Evolutionary conservation across 2,329 filamentous ascomycete species (phyloP), one percentile per base, ranked within the genome.

Genomic region (Penicillium sp.): DNA sequence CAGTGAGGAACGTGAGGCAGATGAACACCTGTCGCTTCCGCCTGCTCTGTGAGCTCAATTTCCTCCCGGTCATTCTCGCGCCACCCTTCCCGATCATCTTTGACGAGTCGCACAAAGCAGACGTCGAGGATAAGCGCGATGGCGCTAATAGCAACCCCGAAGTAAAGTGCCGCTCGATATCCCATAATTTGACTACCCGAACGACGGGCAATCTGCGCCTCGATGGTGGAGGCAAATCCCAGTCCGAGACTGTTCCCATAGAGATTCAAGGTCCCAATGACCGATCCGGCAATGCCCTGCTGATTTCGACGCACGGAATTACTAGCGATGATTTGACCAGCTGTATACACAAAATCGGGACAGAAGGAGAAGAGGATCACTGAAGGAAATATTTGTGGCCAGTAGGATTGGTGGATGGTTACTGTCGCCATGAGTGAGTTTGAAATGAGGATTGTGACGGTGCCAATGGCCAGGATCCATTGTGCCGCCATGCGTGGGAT

Each of bases 271-370:
- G 74, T 76, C 1, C 79, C 79, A 7, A 83, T 74, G 2, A 84
- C 64, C 13, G 74, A 78, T 0, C 74, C 78, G 0, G 80, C 80
- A 2, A 82, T 70, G 0, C 81, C 81, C 47, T 83, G 79, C 19
- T 83, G 72, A 5, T 74, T 70, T 2, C 73, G 69, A 2, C 62
- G 70, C 29, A 83, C 79, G 0, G 73, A 75, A 52, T 82, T 81
- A 50, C 80, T 82, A 0, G 79, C 78, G 50, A 83, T 80, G 4
- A 83, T 78, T 55, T 82, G 78, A 0, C 78, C 78, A 0, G 78
- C 78, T 0, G 78, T 76, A 49, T 76, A 81, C 5, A 80, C 72
- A 2, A 82, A 74, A 55, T 83, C 80, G 0, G 78, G 78, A 29
- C 76, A 78, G 60, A 73, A 73, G 0, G 66, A 56, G 23, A 69